Evolutionary conservation across 1,284 basidiomycete genomes (phyloP), one percentile per base, ranked within the genome.

Genomic region (Tilletia indica): DNA sequence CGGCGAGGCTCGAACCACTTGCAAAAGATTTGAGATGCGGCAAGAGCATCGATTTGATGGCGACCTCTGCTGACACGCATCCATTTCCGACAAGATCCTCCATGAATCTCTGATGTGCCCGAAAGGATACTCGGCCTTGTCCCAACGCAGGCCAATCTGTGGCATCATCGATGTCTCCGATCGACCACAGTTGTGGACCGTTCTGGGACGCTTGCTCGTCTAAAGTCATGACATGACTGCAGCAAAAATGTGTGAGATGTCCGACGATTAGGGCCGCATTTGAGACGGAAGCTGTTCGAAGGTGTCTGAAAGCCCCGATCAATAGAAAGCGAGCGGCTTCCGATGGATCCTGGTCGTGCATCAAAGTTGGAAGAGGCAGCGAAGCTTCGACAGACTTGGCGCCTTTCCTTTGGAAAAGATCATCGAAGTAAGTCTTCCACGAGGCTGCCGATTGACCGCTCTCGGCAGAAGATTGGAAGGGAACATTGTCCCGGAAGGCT

Each of bases 51-150:
- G 61, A 11, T 39, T 39, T 19, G 36, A 64, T 11, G 12, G 34
- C 61, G 16, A 42, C 38, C 61, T 64, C 36, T 9, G 61, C 61
- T n/a, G 61, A 64, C 31, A 64, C 38, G 61, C 34, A 38, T 34
- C 61, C 61, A 16, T 25, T 39, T 25, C 36, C 36, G 14, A 64
- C 14, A 4, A 64, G 38, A 3, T 39, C 36, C 19, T 19, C 14
- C 14, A 64, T 6, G 36, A 64, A 64, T 34, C 6, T 38, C 16
- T 39, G 61, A 39, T 64, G 61, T 19, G 61, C 61, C 14, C 61
- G 61, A 38, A 64, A 64, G 12, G 61, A 64, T 3, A 64, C 61
- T 14, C 61, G 61, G 4, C 61, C 61, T 19, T 64, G 61, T 39
- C 61, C 36, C 34, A 38, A 21, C 2, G 61, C 19, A n/a, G 34